Conservation (phyloP, 116 monocot species). For the Cymodocea nodosa region DNA sequence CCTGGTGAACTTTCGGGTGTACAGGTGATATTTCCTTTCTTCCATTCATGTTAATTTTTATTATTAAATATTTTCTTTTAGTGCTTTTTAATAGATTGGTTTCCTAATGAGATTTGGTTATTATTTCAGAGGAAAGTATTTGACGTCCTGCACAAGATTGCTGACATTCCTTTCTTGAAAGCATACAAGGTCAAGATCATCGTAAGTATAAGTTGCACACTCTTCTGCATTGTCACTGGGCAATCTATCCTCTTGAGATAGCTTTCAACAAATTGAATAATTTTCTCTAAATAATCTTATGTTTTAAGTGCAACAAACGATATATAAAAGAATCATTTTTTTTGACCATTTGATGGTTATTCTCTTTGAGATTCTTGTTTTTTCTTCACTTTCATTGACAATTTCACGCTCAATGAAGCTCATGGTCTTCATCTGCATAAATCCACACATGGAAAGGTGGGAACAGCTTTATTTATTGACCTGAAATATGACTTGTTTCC, state of each 20-base stretch:
- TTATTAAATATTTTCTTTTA: not conserved
- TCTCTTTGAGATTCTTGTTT: no score
- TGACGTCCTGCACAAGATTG: slow-evolving; percentile 72
- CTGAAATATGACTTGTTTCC: not conserved
- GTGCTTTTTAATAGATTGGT: not conserved
- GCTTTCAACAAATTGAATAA: no score
- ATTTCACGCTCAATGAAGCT: no score
- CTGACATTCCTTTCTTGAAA: slow-evolving; percentile 58
- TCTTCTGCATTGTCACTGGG: not conserved
- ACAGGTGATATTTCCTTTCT: slow-evolving; percentile 31
- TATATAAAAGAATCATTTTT: no score
- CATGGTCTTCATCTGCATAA: no score
- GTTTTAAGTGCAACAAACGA: no score
- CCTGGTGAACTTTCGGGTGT: slow-evolving; percentile 43
- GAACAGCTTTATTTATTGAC: no score
- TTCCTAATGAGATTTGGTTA: not conserved
- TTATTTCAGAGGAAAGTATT: slow-evolving; percentile 71
- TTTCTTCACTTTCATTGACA: no score
- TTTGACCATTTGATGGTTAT: no score
- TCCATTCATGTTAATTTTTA: not conserved
- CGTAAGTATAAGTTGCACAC: slow-evolving; percentile 25
- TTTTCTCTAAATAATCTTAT: no score
- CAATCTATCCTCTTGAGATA: not conserved
- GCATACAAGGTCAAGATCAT: slow-evolving; percentile 66
- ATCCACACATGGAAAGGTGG: no score